These are phyloP conservation scores for Cyberlindnera subsufficiens DNA, from an alignment of 805 yeast species.

Conservation along the genomic window DNA sequence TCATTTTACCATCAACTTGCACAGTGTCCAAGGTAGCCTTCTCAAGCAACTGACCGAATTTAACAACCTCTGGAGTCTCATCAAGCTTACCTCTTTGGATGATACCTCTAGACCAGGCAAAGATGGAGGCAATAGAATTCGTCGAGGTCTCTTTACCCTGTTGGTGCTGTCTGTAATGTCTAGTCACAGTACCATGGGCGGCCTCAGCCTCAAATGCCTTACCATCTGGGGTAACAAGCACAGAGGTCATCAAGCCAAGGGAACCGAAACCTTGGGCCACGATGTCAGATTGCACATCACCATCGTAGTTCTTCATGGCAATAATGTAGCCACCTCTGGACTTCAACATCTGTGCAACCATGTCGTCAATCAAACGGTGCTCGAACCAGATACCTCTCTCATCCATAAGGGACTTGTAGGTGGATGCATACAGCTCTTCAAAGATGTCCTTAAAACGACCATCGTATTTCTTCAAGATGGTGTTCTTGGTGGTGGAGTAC, in stretches of 20 bases:
- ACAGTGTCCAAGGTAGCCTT: conserved; percentile 85
- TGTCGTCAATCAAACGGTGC: conserved; percentile 94
- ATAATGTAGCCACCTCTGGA: conserved; percentile 92
- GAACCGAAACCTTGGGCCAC: conserved; percentile 99
- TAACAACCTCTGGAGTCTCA: conserved; percentile 74
- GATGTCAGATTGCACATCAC: conserved; percentile 94
- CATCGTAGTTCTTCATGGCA: conserved; percentile 97
- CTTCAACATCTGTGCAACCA: conserved; percentile 98
- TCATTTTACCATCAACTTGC: conserved; percentile 79
- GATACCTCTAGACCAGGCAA: conserved; percentile 94
- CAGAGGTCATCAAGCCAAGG: conserved; percentile 94
- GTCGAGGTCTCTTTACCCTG: conserved; percentile 97
- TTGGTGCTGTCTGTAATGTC: conserved; percentile 94
- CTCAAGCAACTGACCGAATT: conserved; percentile 77
- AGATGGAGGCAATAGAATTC: conserved; percentile 94
- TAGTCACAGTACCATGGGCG: conserved; percentile 98
- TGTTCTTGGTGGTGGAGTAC: conserved; percentile 88
- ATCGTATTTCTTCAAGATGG: conserved; percentile 89
- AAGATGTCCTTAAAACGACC: conserved; percentile 94
- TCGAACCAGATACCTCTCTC: conserved; percentile 88
- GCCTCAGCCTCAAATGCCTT: conserved; percentile 95
- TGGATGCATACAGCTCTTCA: conserved; percentile 67
- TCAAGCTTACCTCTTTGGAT: conserved; percentile 90
- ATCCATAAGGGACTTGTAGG: conserved; percentile 70
- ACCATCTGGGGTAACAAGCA: conserved; percentile 94